Percentiles rank a stretch among this genome's conserved stretches.
These are phyloP conservation scores for Venturia effusa DNA, from an alignment of 2,329 filamentous ascomycete species.

Conservation along the genomic window DNA sequence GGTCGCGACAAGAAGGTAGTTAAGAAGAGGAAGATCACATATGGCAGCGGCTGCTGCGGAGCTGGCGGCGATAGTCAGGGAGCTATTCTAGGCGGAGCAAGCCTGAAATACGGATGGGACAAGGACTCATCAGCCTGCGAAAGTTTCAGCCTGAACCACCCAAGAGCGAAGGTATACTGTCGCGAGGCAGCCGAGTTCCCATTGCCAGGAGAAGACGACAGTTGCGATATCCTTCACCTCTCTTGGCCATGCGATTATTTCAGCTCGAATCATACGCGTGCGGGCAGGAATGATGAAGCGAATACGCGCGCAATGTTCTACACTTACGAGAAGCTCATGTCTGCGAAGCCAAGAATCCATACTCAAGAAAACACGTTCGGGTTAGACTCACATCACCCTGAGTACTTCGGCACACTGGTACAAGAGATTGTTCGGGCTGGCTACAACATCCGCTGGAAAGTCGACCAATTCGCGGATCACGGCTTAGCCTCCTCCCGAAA, in stretches of 20 bases:
- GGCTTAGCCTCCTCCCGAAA: background rate
- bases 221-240: background rate
- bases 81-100: background rate
- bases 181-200: background rate
- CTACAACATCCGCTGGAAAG: slow-evolving; percentile 7
- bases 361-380: slow-evolving; percentile 8
- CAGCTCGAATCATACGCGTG: background rate
- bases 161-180: background rate
- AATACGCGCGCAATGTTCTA: background rate
- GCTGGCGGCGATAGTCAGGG: slow-evolving; percentile 3
- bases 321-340: background rate
- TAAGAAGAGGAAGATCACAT: background rate
- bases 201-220: background rate
- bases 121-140: background rate
- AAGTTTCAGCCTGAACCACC: background rate
- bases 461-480: slow-evolving; percentile 3
- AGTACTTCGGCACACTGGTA: background rate
- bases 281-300: background rate
- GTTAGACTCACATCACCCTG: background rate
- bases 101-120: background rate
- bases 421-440: background rate
- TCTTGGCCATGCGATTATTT: slow-evolving; percentile 6
- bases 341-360: background rate
- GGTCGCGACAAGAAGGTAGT: background rate
- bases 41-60: slow-evolving; percentile 1